Percentiles rank a stretch among this genome's conserved stretches.
Evolutionary conservation across 495 filamentous ascomycete genomes (phyloP).

Genomic region (Clavariopsis aquatica): DNA sequence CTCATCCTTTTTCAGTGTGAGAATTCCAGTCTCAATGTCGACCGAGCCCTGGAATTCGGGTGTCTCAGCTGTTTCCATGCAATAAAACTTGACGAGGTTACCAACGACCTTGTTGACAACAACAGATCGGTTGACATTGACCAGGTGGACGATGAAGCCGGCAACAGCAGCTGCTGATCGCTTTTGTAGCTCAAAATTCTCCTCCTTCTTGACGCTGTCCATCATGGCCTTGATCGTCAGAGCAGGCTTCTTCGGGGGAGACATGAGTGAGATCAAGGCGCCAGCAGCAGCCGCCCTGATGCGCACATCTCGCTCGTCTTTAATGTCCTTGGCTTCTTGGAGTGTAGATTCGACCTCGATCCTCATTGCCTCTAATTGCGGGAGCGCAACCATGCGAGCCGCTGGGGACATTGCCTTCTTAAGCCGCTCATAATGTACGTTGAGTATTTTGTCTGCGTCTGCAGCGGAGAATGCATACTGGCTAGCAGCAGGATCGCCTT

Average conservation of each 20-base stretch:
- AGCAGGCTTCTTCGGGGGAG: slow-evolving; percentile 87
- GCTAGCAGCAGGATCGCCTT: slow-evolving; percentile 87
- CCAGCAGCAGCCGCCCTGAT: slow-evolving; percentile 83
- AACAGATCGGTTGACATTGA: slow-evolving; percentile 68
- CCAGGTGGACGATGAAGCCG: slow-evolving; percentile 80
- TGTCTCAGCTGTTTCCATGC: slow-evolving; percentile 94
- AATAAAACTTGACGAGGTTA: slow-evolving; percentile 94
- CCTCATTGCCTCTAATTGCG: slow-evolving; percentile 73
- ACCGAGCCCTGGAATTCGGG: slow-evolving; percentile 87
- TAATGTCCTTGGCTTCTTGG: slow-evolving; percentile 72
- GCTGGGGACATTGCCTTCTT: slow-evolving; percentile 82
- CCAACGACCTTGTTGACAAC: slow-evolving; percentile 91
- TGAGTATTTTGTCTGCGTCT: slow-evolving; percentile 82
- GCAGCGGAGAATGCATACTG: slow-evolving; percentile 85
- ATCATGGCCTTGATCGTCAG: slow-evolving; percentile 92
- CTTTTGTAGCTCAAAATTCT: slow-evolving; percentile 84
- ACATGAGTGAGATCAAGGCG: slow-evolving; percentile 80
- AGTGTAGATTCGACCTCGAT: slow-evolving; percentile 68
- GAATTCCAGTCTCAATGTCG: slow-evolving; percentile 69
- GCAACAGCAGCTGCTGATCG: slow-evolving; percentile 84
- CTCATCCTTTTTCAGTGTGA: slow-evolving; percentile 94
- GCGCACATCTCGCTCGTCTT: slow-evolving; percentile 80
- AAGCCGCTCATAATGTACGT: slow-evolving; percentile 77
- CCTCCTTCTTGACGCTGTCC: slow-evolving; percentile 96
- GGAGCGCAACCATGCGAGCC: slow-evolving; percentile 74